phyloP scores from a whole-genome alignment of 2,329 filamentous ascomycete genomes.

The Penicillium sumatraense region DNA sequence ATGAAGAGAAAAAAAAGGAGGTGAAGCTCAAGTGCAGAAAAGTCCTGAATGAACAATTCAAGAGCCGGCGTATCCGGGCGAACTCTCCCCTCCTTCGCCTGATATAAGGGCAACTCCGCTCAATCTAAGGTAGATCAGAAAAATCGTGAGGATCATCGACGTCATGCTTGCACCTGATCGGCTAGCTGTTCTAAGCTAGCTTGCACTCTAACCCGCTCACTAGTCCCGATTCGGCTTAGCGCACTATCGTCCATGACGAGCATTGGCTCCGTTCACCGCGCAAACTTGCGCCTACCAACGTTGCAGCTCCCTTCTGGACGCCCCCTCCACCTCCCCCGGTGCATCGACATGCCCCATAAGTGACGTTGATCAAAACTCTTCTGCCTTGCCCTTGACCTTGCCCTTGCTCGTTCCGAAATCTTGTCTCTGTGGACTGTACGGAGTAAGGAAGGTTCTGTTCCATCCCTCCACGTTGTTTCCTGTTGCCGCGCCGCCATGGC shows the following conservation, averaged over 20 bases:
- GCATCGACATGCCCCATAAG: constrained; percentile 11
- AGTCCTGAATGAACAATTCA: background rate
- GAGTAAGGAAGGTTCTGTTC: background rate
- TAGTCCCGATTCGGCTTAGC: constrained; percentile 26
- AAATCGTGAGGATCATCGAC: constrained; percentile 34
- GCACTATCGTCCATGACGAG: constrained; percentile 34
- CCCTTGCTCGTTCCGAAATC: constrained; percentile 5
- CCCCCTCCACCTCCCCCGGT: background rate
- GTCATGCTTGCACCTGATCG: constrained; percentile 36
- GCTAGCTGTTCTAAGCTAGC: constrained; percentile 31
- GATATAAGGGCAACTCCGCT: constrained; percentile 30
- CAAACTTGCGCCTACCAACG: constrained; percentile 23
- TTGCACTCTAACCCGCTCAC: constrained; percentile 11
- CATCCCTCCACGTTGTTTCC: background rate
- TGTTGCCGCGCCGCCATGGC: constrained; percentile 53
- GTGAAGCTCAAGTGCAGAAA: constrained; percentile 8
- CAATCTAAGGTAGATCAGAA: constrained; percentile 13
- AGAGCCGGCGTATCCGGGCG: constrained; percentile 26
- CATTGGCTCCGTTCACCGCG: background rate
- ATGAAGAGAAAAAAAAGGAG: too few relatives aligned
- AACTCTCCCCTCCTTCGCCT: background rate
- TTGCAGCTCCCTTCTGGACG: constrained; percentile 31
- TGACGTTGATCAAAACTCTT: constrained; percentile 32
- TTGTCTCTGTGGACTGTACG: background rate
- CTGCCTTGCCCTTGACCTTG: constrained; percentile 21